These are phyloP conservation scores for Mucor racemosus DNA, from an alignment of 371 early-diverging fungal genomes.

Conservation along the genomic window DNA sequence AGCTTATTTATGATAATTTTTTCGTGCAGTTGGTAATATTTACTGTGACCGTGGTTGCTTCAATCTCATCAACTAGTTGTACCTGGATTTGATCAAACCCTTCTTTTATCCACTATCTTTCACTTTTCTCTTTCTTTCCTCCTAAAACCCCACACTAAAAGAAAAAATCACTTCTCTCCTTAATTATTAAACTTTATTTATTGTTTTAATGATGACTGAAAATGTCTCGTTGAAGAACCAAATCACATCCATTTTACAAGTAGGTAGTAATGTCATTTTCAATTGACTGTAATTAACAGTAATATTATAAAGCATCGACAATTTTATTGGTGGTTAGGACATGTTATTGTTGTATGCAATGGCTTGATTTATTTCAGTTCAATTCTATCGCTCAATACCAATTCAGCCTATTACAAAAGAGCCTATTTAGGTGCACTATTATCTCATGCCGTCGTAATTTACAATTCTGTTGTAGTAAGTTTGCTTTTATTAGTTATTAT, in stretches of 20 bases:
- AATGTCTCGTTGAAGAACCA: conserved; percentile 14
- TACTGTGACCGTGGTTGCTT: conserved; percentile 9
- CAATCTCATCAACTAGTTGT: background rate
- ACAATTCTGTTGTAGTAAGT: conserved; percentile 79
- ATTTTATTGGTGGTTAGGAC: conserved; percentile 63
- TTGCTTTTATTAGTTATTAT: background rate
- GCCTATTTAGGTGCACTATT: conserved; percentile 76
- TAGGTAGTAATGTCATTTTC: background rate
- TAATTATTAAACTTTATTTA: background rate
- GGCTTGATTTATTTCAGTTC: conserved; percentile 44
- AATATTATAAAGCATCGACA: conserved; percentile 49
- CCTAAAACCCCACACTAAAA: conserved; percentile 5
- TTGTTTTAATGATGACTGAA: conserved; percentile 17
- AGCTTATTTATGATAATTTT: background rate
- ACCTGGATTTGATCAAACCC: background rate
- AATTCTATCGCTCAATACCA: conserved; percentile 39
- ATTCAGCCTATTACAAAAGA: conserved; percentile 55
- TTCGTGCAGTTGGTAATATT: background rate
- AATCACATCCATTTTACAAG: conserved; percentile 8
- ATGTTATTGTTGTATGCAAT: conserved; percentile 41
- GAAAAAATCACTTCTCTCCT: background rate
- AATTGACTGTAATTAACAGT: background rate
- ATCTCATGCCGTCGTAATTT: conserved; percentile 84
- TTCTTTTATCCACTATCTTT: background rate
- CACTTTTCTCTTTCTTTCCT: background rate